Evolutionary conservation across 1,284 basidiomycete species (phyloP).

Genomic region (Cerioporus squamosus): DNA sequence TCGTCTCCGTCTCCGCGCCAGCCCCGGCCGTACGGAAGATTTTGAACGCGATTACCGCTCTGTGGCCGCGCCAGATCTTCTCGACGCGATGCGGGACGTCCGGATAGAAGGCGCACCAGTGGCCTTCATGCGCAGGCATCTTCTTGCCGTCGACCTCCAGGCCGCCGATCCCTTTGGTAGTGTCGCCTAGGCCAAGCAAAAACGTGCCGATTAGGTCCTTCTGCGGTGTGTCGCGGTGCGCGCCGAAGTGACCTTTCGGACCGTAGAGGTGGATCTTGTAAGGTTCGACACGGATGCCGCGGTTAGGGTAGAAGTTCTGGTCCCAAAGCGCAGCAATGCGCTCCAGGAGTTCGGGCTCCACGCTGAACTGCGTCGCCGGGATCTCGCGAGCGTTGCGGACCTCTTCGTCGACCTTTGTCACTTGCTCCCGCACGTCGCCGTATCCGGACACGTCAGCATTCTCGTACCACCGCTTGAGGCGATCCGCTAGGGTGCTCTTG

Average conservation of each 20-base stretch:
- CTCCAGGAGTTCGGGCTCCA: conserved; percentile 26
- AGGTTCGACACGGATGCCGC: conserved; percentile 30
- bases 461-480: conserved; percentile 12
- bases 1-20: background rate
- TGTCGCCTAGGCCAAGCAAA: conserved; percentile 16
- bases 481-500: background rate
- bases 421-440: conserved; percentile 18
- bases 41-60: conserved; percentile 39
- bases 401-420: conserved; percentile 16
- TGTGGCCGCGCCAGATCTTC: conserved; percentile 24
- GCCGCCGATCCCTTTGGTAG: background rate
- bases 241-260: conserved; percentile 31
- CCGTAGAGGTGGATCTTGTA: conserved; percentile 41
- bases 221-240: conserved; percentile 37
- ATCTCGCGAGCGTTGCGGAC: conserved; percentile 37
- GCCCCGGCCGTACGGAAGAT: conserved; percentile 25
- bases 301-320: conserved; percentile 25
- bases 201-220: conserved; percentile 31
- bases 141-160: conserved; percentile 17
- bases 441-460: conserved; percentile 12
- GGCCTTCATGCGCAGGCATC: conserved; percentile 15
- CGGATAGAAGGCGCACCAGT: conserved; percentile 43
- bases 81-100: conserved; percentile 40
- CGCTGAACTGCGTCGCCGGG: conserved; percentile 28
- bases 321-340: conserved; percentile 25